phyloP scores from a whole-genome alignment of 106 monocot species.

The Allium fistulosum region DNA sequence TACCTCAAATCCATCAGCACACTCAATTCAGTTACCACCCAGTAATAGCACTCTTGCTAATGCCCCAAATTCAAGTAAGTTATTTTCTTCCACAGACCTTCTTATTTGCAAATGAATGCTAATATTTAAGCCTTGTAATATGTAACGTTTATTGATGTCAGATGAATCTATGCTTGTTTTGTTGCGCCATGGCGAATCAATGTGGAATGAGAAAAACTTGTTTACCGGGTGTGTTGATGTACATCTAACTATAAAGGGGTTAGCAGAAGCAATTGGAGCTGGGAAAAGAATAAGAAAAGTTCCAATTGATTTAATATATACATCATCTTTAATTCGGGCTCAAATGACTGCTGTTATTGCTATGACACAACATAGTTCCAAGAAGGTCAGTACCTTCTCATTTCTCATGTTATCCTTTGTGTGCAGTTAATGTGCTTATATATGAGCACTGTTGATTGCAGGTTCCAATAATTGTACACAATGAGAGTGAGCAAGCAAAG shows the following conservation, averaged over 20 bases:
- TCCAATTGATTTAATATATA: slow-evolving; percentile 71
- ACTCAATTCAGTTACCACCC: too few species aligned
- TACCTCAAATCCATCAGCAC: too few species aligned
- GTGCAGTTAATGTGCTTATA: too few species aligned
- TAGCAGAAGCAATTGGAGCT: slow-evolving; percentile 88
- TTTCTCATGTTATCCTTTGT: neutral
- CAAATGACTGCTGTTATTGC: slow-evolving; percentile 97
- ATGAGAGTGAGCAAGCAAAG: slow-evolving; percentile 56
- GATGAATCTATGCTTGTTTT: slow-evolving; percentile 82
- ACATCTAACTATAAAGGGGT: slow-evolving; percentile 69
- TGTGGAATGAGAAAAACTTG: slow-evolving; percentile 94
- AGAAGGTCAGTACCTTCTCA: slow-evolving; percentile 43
- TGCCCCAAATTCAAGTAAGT: too few species aligned
- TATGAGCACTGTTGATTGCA: neutral
- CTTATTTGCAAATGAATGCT: neutral
- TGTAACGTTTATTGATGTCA: slow-evolving; percentile 11
- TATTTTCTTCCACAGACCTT: slow-evolving; percentile 4
- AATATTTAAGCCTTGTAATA: neutral
- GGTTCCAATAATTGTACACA: slow-evolving; percentile 78
- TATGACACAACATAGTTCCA: slow-evolving; percentile 82
- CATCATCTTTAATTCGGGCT: slow-evolving; percentile 77
- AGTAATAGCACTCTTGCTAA: too few species aligned
- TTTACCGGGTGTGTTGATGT: slow-evolving; percentile 96
- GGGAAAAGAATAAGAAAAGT: slow-evolving; percentile 84
- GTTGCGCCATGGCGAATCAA: slow-evolving; percentile 81